Percentiles rank a stretch among this genome's conserved stretches.
These are phyloP conservation scores for Knoxdaviesia capensis DNA, from an alignment of 2,329 filamentous ascomycete species.

Conservation along the genomic window DNA sequence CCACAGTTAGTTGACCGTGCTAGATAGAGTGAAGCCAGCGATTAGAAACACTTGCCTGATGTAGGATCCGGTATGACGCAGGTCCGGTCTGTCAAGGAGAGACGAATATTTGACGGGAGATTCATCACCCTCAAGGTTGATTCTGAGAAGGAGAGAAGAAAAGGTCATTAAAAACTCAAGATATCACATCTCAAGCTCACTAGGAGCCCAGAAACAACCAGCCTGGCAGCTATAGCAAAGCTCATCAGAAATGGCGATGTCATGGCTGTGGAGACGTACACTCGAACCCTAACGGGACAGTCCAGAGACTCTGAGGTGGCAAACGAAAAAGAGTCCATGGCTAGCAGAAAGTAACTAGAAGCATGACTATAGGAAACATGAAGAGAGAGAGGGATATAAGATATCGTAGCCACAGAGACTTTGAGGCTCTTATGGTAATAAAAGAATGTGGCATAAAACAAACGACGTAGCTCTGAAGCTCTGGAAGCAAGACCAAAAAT, in stretches of 20 bases:
- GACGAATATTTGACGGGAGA: constrained; percentile 34
- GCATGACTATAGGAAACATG: background rate
- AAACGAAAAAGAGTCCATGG: constrained; percentile 92
- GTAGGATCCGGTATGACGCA: constrained; percentile 77
- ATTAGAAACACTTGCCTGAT: constrained; percentile 31
- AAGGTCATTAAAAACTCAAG: background rate
- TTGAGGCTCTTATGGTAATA: no score
- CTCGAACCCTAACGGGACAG: constrained; percentile 47
- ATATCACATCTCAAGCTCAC: background rate
- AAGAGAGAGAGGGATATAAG: no score
- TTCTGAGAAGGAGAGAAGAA: constrained; percentile 12
- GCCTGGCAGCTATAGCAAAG: no score
- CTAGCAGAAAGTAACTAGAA: constrained; percentile 3
- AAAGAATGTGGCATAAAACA: no score
- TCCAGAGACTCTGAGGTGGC: constrained; percentile 72
- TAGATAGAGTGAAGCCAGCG: background rate
- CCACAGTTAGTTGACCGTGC: constrained; percentile 7
- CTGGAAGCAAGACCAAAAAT: no score
- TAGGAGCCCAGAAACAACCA: no score
- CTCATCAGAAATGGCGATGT: no score
- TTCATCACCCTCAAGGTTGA: constrained; percentile 26
- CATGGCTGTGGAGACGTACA: constrained; percentile 20
- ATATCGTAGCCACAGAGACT: no score
- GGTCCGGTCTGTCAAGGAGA: constrained; percentile 55
- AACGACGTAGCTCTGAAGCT: no score